phyloP scores from a whole-genome alignment of 306 rosid genomes.

The Psophocarpus tetragonolobus region DNA sequence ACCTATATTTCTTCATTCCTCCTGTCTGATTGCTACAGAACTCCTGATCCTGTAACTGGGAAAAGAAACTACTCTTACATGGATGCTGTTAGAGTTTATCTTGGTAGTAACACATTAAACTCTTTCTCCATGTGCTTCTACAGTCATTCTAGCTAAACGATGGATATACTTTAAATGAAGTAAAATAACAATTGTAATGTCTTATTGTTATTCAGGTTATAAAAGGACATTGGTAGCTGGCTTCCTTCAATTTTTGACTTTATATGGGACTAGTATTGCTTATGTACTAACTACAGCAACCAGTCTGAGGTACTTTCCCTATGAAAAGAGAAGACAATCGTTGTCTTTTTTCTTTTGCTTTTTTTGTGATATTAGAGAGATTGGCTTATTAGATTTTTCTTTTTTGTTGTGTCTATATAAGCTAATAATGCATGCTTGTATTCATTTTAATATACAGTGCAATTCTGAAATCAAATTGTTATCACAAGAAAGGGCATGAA shows the following conservation, averaged over 20 bases:
- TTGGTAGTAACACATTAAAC: conserved; percentile 47
- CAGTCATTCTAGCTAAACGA: not conserved
- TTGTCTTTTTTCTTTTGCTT: not conserved
- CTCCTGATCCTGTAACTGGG: conserved; percentile 66
- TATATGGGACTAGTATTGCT: conserved; percentile 67
- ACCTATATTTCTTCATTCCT: conserved; percentile 60
- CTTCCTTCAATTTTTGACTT: conserved; percentile 53
- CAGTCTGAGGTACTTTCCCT: conserved; percentile 53
- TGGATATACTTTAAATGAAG: conserved; percentile 11
- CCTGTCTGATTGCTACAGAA: conserved; percentile 66
- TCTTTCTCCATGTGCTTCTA: not conserved
- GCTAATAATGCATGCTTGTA: conserved; percentile 1
- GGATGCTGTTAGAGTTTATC: conserved; percentile 66
- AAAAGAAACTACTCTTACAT: conserved; percentile 63
- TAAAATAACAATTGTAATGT: not conserved
- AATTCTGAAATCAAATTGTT: conserved; percentile 68
- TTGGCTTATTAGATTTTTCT: not conserved
- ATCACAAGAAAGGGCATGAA: conserved; percentile 71
- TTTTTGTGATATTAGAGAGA: not conserved
- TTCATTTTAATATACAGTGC: conserved; percentile 53
- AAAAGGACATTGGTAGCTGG: conserved; percentile 59
- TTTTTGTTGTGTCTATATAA: not conserved
- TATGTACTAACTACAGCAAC: conserved; percentile 71
- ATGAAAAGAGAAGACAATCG: not conserved
- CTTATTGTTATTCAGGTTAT: conserved; percentile 53